Evolutionary conservation across 2,329 filamentous ascomycete genomes (phyloP).

Genomic region (Beauveria varroae): DNA sequence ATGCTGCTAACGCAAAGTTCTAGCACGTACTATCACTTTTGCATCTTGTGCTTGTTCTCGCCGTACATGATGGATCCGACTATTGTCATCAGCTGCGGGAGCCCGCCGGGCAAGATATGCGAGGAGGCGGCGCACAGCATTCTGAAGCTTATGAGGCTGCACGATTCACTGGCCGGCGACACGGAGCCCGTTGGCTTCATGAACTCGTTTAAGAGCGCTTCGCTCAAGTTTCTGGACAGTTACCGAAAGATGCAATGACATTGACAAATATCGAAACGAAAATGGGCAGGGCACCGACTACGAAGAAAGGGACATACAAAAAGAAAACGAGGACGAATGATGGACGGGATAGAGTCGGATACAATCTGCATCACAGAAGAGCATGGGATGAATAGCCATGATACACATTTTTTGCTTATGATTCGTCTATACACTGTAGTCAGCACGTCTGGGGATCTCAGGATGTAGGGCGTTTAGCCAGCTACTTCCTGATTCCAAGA

Average conservation of each 20-base stretch:
- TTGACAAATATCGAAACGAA: not conserved
- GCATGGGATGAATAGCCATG: not conserved
- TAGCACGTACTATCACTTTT: constrained; percentile 8
- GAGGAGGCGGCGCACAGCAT: not conserved
- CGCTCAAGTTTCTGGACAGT: not conserved
- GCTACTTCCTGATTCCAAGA: too few species aligned
- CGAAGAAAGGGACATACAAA: too few species aligned
- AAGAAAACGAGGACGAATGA: too few species aligned
- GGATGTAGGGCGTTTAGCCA: too few species aligned
- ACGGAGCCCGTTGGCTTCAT: not conserved
- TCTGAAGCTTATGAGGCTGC: not conserved
- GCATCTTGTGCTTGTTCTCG: not conserved
- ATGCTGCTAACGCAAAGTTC: not conserved
- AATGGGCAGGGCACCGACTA: not conserved
- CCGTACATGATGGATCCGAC: not conserved
- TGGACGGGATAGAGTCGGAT: too few species aligned
- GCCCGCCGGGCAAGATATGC: not conserved
- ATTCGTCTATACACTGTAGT: not conserved
- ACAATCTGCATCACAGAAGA: not conserved
- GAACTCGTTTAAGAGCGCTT: not conserved
- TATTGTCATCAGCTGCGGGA: not conserved
- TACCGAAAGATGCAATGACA: not conserved
- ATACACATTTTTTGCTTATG: not conserved
- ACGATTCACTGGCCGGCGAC: not conserved
- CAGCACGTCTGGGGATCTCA: not conserved